These are phyloP conservation scores for Fusarium veterinarium DNA, from an alignment of 2,329 filamentous ascomycete genomes.

Conservation along the genomic window DNA sequence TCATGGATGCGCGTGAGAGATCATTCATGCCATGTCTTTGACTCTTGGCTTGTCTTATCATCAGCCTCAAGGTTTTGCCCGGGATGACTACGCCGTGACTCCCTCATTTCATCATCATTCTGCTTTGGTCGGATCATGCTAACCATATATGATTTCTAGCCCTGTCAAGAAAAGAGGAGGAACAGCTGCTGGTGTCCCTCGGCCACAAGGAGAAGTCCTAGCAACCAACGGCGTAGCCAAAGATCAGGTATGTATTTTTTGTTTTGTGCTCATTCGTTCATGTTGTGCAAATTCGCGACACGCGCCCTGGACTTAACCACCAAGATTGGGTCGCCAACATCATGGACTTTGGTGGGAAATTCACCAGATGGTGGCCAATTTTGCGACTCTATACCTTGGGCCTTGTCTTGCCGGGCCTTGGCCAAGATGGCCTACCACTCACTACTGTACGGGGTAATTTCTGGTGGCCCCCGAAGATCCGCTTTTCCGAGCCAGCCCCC, in stretches of 20 bases:
- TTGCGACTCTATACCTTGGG: conserved; percentile 16
- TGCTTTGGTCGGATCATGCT: conserved; percentile 23
- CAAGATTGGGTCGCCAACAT: neutral
- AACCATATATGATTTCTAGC: conserved; percentile 57
- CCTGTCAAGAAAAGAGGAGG: conserved; percentile 79
- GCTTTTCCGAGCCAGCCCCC: conserved; percentile 43
- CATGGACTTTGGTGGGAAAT: conserved; percentile 10
- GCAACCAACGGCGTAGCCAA: conserved; percentile 65
- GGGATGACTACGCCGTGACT: neutral
- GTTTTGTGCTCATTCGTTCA: neutral
- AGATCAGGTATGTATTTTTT: conserved; percentile 60
- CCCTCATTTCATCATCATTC: neutral
- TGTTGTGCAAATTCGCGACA: neutral
- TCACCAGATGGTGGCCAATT: conserved; percentile 32
- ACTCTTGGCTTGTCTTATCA: conserved; percentile 15
- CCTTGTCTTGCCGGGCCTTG: conserved; percentile 16
- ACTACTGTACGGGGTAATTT: conserved; percentile 40
- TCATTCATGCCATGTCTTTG: conserved; percentile 17
- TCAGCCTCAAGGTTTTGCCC: neutral
- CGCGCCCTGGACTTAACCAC: neutral
- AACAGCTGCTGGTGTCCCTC: conserved; percentile 75
- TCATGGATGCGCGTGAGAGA: conserved; percentile 25
- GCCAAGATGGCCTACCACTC: conserved; percentile 3
- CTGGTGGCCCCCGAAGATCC: conserved; percentile 43
- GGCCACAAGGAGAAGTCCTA: conserved; percentile 72